Base-by-base conservation (phyloP, 176 grass and related monocot genomes). In the Neostapfia colusana region DNA sequence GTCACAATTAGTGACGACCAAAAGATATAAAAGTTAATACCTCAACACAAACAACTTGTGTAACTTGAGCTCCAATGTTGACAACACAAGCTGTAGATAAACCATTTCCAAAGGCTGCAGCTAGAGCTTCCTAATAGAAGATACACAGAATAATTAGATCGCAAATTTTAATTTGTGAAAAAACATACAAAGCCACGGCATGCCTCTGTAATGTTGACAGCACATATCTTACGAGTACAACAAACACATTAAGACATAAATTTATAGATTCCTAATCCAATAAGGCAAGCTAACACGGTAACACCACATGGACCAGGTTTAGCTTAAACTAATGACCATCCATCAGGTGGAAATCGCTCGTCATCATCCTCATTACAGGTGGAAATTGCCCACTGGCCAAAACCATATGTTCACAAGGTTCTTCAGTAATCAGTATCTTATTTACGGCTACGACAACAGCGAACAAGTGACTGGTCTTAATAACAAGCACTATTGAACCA, bases 61-160 rank as follows among this genome's bases (percentile, higher is more conserved):
- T 93, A 84, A 93, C 82, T 90, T 97, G 95, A 84, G 95, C 91
- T 16, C 95, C 95, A 82, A 97, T 87, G 36, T 97, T 93, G 68
- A 97, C 95, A 67, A 97, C 84, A 78, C 95, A 97, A 82, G 95
- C 85, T 41, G 95, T 97, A 9, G 95, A 92, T 59, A 97, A 80
- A 80, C 95, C 95, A 91, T 93, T 97, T 56, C 95, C 95, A 84
- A 97, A 97, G 1, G 95, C 91, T 69, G 95, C 89, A 77, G 95
- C 91, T 48, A 97, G 84, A 86, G 91, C 95, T 82, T 97, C 95
- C 95, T 97, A 87, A 75, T 28, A 80, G 75, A 83, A 42, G 36
- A 85, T 41, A 34, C 46, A 55, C 39, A 83, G 64, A 87, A 54
- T 46, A 66, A 85, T 48, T 18, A 81, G 44, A 39, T 37, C 21